These are phyloP conservation scores for Dothideomycetes sp. DNA, from an alignment of 2,329 filamentous ascomycete genomes.

Conservation along the genomic window DNA sequence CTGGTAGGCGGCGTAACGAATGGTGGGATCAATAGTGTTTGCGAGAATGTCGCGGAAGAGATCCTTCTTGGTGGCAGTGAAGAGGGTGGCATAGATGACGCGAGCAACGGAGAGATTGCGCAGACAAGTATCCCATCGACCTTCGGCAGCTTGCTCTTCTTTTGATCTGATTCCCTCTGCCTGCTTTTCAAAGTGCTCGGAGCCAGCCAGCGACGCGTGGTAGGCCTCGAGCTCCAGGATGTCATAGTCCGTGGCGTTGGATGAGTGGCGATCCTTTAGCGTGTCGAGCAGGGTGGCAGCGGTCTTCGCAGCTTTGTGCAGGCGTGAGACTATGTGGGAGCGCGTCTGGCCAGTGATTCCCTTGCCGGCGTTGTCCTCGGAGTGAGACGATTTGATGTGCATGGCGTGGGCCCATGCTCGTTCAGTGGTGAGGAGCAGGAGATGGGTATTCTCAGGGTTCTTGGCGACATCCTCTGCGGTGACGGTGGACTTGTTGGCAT, in stretches of 20 bases:
- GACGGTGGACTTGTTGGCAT: slow-evolving; percentile 56
- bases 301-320: slow-evolving; percentile 65
- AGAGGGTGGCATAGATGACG: slow-evolving; percentile 71
- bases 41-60: slow-evolving; percentile 76
- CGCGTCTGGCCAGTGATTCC: slow-evolving; percentile 69
- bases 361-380: slow-evolving; percentile 60
- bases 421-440: slow-evolving; percentile 80
- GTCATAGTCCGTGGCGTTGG: slow-evolving; percentile 58
- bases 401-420: slow-evolving; percentile 92
- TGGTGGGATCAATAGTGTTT: slow-evolving; percentile 81
- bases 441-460: slow-evolving; percentile 65
- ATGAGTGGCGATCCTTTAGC: slow-evolving; percentile 51
- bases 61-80: slow-evolving; percentile 57
- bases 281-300: slow-evolving; percentile 58
- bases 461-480: slow-evolving; percentile 64
- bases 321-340: slow-evolving; percentile 77
- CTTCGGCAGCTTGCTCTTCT: slow-evolving; percentile 21
- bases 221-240: slow-evolving; percentile 82
- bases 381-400: slow-evolving; percentile 78
- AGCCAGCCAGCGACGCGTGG: slow-evolving; percentile 62
- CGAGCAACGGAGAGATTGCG: slow-evolving; percentile 64
- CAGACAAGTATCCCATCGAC: slow-evolving; percentile 68
- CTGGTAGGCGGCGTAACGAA: slow-evolving; percentile 91
- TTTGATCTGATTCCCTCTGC: slow-evolving; percentile 30
- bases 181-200: slow-evolving; percentile 75